Evolutionary conservation across 1,284 basidiomycete genomes (phyloP), one percentile per base, ranked within the genome.

Genomic region (Austroboletus niveus): DNA sequence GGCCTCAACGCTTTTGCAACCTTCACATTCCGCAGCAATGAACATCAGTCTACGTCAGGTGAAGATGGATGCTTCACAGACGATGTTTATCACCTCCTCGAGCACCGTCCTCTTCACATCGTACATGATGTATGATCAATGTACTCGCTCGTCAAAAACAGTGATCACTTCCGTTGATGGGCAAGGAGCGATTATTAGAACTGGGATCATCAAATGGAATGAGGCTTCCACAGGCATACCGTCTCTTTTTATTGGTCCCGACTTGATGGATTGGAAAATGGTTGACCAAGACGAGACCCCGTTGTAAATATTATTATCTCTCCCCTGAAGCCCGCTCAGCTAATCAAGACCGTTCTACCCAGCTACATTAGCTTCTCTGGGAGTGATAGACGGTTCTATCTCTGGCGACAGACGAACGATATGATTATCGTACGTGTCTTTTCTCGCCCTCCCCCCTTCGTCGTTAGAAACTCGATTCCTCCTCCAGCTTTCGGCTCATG

Each of bases 11-110:
- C 31, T 17, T 27, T 17, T 9, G 14, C 32, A 14, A 15, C 8
- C 24, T 14, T 22, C 8, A 0, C 10, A 22, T 6, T 24, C 2
- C 31, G 40, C 40, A 15, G 11, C 38, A 8, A 61, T 60, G 59
- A 63, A 60, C 51, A 41, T 63, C 56, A 56, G 56, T 35, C 52
- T 60, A 39, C 58, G 58, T 22, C 52, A 47, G 24, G 52, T 60
- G 8, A 43, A 50, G 43, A 43, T 53, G 7, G 39, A 43, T 12
- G 39, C 45, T 15, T 59, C 48, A 1, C 56, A 60, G n/a, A 52
- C 61, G 1, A 30, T 52, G 51, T 56, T 61, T 22, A 51, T 63
- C 32, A 61, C 59, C 15, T 50, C 61, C 1, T 41, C 59, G 2
- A 56, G 59, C 2, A 56, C 51, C 0, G 45, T 60, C 2, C 58